These are phyloP conservation scores for Tricholoma furcatifolium DNA, from an alignment of 768 basidiomycete species.

Conservation along the genomic window DNA sequence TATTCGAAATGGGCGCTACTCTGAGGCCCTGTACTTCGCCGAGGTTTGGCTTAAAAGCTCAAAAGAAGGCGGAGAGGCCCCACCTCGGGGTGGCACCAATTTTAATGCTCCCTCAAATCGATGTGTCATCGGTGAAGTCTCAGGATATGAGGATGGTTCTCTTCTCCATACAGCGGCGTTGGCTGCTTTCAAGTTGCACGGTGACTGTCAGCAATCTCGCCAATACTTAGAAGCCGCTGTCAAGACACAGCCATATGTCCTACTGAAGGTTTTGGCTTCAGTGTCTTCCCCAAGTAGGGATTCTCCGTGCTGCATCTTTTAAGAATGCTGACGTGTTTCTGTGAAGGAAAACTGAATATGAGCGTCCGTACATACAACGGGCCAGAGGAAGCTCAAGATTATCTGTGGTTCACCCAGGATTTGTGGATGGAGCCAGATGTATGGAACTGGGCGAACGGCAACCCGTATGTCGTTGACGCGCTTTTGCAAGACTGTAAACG, in stretches of 20 bases:
- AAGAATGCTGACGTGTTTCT: no score
- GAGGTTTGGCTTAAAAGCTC: slow-evolving; percentile 27
- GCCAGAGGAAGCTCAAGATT: slow-evolving; percentile 45
- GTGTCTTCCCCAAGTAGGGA: slow-evolving; percentile 25
- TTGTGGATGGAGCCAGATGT: slow-evolving; percentile 41
- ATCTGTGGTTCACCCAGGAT: slow-evolving; percentile 42
- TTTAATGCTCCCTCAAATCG: neutral
- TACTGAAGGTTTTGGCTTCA: slow-evolving; percentile 37
- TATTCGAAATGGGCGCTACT: slow-evolving; percentile 28
- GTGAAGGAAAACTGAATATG: slow-evolving; percentile 20
- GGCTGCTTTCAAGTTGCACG: slow-evolving; percentile 39
- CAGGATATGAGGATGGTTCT: slow-evolving; percentile 11
- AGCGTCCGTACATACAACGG: slow-evolving; percentile 30
- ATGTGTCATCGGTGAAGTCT: neutral
- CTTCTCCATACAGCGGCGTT: slow-evolving; percentile 39
- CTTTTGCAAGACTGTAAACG: slow-evolving; percentile 35
- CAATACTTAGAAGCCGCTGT: slow-evolving; percentile 39
- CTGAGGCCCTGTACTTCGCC: slow-evolving; percentile 40
- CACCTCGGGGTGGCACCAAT: neutral
- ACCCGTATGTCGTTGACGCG: slow-evolving; percentile 27
- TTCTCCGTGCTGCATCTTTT: no score
- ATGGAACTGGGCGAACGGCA: slow-evolving; percentile 43
- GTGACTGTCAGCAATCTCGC: slow-evolving; percentile 34
- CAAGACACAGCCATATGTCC: slow-evolving; percentile 29
- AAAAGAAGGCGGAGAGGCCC: slow-evolving; percentile 22